Evolutionary conservation across 129 eudicot species (phyloP).

Genomic region (Heracleum sosnowskyi): DNA sequence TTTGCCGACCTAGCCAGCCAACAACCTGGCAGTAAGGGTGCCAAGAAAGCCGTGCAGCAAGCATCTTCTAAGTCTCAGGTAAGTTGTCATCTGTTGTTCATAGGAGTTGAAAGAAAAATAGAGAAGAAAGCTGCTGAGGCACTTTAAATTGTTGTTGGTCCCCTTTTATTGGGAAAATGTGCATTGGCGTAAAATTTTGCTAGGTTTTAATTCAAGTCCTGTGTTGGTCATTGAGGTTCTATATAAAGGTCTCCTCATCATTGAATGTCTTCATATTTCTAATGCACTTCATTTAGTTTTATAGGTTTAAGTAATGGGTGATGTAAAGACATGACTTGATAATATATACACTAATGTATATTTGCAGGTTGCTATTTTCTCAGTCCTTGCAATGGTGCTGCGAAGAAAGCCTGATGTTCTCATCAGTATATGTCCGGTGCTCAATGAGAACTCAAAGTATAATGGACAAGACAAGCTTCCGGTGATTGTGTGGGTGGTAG

Average conservation of each 20-base stretch:
- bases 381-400: constrained; percentile 75
- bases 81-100: constrained; percentile 5
- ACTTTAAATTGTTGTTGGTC: background rate
- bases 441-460: constrained; percentile 70
- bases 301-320: background rate
- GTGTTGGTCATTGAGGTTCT: no score
- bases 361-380: constrained; percentile 76
- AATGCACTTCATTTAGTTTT: background rate
- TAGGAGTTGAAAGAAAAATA: background rate
- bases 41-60: constrained; percentile 63
- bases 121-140: background rate
- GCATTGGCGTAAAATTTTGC: background rate
- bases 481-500: constrained; percentile 67
- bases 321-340: background rate
- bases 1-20: constrained; percentile 64
- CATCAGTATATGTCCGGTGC: constrained; percentile 41
- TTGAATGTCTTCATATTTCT: background rate
- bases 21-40: constrained; percentile 54
- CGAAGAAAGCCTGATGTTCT: constrained; percentile 85
- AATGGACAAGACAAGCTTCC: constrained; percentile 96
- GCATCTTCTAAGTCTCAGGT: constrained; percentile 90
- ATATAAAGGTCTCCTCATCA: background rate
- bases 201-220: background rate
- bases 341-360: background rate
- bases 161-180: background rate